Evolutionary conservation across 345 rosid genomes (phyloP).

Genomic region (Heritiera fomes): DNA sequence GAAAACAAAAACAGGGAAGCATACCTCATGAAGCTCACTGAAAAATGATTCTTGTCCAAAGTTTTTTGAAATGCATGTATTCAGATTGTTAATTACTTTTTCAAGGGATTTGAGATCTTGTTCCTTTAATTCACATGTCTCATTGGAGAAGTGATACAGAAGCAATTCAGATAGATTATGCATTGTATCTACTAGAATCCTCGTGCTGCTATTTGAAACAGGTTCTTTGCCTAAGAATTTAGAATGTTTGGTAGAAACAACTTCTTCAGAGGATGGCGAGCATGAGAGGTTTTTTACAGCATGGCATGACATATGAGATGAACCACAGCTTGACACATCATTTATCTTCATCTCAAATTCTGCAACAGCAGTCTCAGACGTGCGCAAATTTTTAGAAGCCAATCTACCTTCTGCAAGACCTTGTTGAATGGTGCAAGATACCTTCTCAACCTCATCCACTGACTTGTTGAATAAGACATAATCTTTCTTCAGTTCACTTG

Average conservation of each 20-base stretch:
- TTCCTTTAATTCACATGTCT: constrained; percentile 51
- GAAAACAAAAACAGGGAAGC: constrained; percentile 17
- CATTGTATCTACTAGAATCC: constrained; percentile 50
- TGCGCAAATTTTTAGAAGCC: constrained; percentile 28
- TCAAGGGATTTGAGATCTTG: constrained; percentile 56
- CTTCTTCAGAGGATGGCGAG: constrained; percentile 45
- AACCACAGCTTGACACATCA: constrained; percentile 33
- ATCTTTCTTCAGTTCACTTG: constrained; percentile 26
- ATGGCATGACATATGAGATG: constrained; percentile 42
- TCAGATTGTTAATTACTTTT: constrained; percentile 57
- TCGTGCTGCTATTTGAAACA: constrained; percentile 35
- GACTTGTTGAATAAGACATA: constrained; percentile 27
- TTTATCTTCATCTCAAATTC: constrained; percentile 32
- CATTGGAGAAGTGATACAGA: constrained; percentile 54
- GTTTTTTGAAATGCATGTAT: constrained; percentile 47
- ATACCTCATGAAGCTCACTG: constrained; percentile 51
- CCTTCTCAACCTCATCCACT: constrained; percentile 30
- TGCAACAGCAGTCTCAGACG: constrained; percentile 18
- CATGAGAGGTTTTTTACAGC: constrained; percentile 34
- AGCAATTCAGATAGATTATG: constrained; percentile 74
- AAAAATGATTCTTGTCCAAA: constrained; percentile 35
- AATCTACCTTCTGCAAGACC: constrained; percentile 26
- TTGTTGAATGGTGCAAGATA: constrained; percentile 30
- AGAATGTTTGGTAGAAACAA: constrained; percentile 27
- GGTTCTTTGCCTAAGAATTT: constrained; percentile 27